These are phyloP conservation scores for Aphanomyces invadans DNA, from an alignment of 352 stramenopile genomes.

Conservation along the genomic window DNA sequence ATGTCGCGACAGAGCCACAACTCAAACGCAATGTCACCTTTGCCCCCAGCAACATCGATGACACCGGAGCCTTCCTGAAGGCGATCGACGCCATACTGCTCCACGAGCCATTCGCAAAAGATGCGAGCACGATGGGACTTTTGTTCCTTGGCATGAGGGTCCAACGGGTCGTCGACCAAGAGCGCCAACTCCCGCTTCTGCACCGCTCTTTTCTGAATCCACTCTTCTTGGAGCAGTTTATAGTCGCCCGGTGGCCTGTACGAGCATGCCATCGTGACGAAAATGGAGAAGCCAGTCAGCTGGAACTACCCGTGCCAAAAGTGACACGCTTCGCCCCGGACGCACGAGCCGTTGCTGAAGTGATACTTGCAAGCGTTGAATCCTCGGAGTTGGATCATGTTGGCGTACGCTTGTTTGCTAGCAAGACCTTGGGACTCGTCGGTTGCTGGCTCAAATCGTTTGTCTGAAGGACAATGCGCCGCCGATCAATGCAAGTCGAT, in stretches of 20 bases:
- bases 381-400: conserved; percentile 70
- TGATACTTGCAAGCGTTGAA: conserved; percentile 84
- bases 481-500: conserved; percentile 19
- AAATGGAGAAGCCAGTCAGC: too few species aligned
- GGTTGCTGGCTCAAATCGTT: conserved; percentile 1
- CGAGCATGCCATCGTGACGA: neutral
- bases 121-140: conserved; percentile 68
- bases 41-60: conserved; percentile 82
- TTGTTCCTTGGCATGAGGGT: conserved; percentile 57
- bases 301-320: conserved; percentile 78
- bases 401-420: conserved; percentile 59
- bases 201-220: conserved; percentile 53
- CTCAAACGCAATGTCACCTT: conserved; percentile 81
- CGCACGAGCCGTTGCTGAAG: conserved; percentile 67
- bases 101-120: conserved; percentile 77
- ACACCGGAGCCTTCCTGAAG: conserved; percentile 57
- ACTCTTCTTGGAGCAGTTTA: conserved; percentile 49
- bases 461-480: neutral
- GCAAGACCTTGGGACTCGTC: neutral
- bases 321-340: conserved; percentile 59
- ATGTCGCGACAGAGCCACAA: conserved; percentile 73
- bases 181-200: conserved; percentile 49
- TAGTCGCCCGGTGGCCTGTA: conserved; percentile 38
- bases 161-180: conserved; percentile 45
- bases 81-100: conserved; percentile 37